Percentiles rank a stretch among this genome's conserved stretches.
These are phyloP conservation scores for Xylaria sp. DNA, from an alignment of 2,329 filamentous ascomycete species.

Conservation along the genomic window DNA sequence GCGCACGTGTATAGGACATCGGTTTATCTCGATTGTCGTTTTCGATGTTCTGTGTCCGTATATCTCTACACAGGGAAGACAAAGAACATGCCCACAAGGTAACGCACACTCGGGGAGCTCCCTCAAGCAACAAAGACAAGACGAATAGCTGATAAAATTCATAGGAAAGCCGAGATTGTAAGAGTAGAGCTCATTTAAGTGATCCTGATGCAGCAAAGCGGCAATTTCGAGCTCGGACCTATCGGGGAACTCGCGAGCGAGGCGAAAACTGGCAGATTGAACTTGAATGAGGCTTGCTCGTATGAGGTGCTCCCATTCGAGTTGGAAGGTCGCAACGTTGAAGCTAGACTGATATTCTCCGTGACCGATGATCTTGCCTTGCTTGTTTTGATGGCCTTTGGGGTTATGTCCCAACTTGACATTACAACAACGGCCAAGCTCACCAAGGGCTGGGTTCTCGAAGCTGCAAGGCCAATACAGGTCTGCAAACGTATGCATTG, in stretches of 20 bases:
- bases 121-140: conserved; percentile 49
- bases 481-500: conserved; percentile 48
- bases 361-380: conserved; percentile 50
- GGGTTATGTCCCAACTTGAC: conserved; percentile 49
- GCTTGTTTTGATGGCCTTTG: conserved; percentile 50
- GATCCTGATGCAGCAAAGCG: conserved; percentile 47
- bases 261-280: conserved; percentile 45
- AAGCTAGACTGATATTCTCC: conserved; percentile 49
- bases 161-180: conserved; percentile 46
- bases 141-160: conserved; percentile 48
- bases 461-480: conserved; percentile 50
- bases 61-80: conserved; percentile 47
- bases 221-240: conserved; percentile 48
- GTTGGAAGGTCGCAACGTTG: conserved; percentile 42
- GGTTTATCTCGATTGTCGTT: conserved; percentile 49
- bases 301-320: conserved; percentile 47
- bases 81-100: conserved; percentile 50
- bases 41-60: conserved; percentile 48
- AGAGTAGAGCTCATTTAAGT: conserved; percentile 49
- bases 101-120: conserved; percentile 50
- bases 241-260: conserved; percentile 47
- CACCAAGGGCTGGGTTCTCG: conserved; percentile 40
- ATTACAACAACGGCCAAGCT: conserved; percentile 49
- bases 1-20: conserved; percentile 49
- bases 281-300: conserved; percentile 45